Evolutionary conservation across 305 asterid species (phyloP).

Genomic region (Andrographis paniculata): DNA sequence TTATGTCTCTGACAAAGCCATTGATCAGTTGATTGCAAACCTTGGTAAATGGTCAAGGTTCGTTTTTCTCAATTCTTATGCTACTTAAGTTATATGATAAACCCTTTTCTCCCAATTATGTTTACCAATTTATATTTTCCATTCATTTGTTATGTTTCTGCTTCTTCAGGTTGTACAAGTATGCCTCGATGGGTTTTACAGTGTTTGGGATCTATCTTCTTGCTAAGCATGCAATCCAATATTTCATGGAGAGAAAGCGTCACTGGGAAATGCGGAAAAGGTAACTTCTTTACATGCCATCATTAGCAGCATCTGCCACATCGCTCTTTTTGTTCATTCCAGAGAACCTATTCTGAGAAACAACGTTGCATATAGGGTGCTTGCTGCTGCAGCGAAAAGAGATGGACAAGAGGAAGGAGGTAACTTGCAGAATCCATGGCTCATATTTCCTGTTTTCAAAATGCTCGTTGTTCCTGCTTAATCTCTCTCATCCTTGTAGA

Average conservation of each 20-base stretch:
- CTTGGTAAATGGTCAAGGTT: constrained; percentile 99
- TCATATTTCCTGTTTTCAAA: neutral
- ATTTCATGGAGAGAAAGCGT: constrained; percentile 81
- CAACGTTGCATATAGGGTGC: constrained; percentile 54
- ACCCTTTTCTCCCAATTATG: neutral
- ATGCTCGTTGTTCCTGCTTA: constrained; percentile 4
- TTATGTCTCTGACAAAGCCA: constrained; percentile 78
- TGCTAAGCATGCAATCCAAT: constrained; percentile 59
- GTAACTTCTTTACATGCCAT: constrained; percentile 22
- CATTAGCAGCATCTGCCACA: constrained; percentile 4
- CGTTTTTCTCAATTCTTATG: constrained; percentile 12
- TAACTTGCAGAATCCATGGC: constrained; percentile 19
- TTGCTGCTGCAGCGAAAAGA: constrained; percentile 85
- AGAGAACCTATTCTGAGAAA: constrained; percentile 1
- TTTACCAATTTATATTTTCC: constrained; percentile 1
- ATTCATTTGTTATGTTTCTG: constrained; percentile 5
- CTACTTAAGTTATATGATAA: constrained; percentile 6
- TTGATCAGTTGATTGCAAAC: constrained; percentile 93
- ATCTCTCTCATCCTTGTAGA: constrained; percentile 28
- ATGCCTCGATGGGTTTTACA: constrained; percentile 75
- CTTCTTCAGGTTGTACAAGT: constrained; percentile 79
- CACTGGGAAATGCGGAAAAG: constrained; percentile 83
- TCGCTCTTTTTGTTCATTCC: constrained; percentile 1
- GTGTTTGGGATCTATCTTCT: constrained; percentile 75
- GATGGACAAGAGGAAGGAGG: constrained; percentile 73